Evolutionary conservation across 805 yeast species (phyloP), one percentile per base, ranked within the genome.

Genomic region (Myxozyma monticola): DNA sequence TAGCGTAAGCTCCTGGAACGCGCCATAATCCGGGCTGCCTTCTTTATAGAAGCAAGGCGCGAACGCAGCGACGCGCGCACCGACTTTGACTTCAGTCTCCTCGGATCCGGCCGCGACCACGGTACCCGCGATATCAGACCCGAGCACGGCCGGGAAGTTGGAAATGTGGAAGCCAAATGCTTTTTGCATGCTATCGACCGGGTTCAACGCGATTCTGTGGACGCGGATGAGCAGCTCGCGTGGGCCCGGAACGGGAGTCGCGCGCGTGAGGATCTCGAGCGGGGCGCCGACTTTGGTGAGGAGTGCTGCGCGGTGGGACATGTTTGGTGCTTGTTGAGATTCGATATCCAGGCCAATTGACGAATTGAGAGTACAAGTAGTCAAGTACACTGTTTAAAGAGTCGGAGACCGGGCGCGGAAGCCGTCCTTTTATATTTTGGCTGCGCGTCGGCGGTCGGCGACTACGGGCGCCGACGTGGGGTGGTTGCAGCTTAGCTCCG

Each of bases 81-180:
- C 67, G 31, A 40, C 55, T 29, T 51, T 51, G 45, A 59, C 47
- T 9, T 21, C 30, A 2, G 54, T 51, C 9, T 53, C 60, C 18
- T 48, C 45, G 18, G 55, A 30, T 2, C 67, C 67, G 18, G 56
- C 56, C 29, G 38, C 62, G 21, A 49, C 62, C 10, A 63, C 60
- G 3, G 29, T 39, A 17, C 67, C 67, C 2, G 65, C 59, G n/a
- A 52, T 49, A 30, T 63, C 67, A 17, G 29, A 39, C 6, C 67
- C 67, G 12, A 53, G 22, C 14, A 54, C 43, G n/a, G 45, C 30
- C 18, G 62, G 62, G 29, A 53, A 54, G 4, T 33, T 17, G 14
- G 40, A 30, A 12, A 41, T 15, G 20, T 21, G 44, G 28, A 42
- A 9, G 18, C 18, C 26, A 18, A 35, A 20, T 7, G 7, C 40